These are phyloP conservation scores for Sinapis alba DNA, from an alignment of 441 rosid genomes.

Conservation along the genomic window DNA sequence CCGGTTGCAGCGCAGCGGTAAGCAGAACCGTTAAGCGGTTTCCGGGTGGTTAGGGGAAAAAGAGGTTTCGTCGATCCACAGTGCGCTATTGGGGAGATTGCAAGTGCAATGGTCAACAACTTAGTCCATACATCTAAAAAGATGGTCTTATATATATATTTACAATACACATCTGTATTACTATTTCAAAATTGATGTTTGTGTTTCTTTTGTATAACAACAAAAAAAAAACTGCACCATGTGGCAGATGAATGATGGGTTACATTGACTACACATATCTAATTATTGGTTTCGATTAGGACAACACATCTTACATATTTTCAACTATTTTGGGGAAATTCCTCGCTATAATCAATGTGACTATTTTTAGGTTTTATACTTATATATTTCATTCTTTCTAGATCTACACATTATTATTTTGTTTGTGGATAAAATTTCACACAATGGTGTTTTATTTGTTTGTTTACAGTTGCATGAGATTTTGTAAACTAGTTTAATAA, in stretches of 20 bases:
- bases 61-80: conserved; percentile 4
- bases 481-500: background rate
- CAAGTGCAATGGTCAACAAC: conserved; percentile 18
- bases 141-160: background rate
- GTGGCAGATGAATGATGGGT: conserved; percentile 12
- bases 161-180: background rate
- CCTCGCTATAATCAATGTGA: background rate
- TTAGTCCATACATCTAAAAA: conserved; percentile 15
- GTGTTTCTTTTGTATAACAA: background rate
- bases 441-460: background rate
- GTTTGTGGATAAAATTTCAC: background rate
- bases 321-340: background rate
- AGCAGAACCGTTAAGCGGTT: conserved; percentile 29
- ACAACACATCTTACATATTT: conserved; percentile 10
- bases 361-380: background rate
- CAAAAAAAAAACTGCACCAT: conserved; percentile 14
- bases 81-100: conserved; percentile 11
- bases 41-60: background rate
- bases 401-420: background rate
- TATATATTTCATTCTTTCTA: background rate
- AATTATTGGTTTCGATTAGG: background rate
- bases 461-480: no score
- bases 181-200: background rate
- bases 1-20: conserved; percentile 9
- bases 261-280: background rate